Base-by-base conservation (phyloP, 2,329 filamentous ascomycete genomes). In the Apiospora malaysiana region DNA sequence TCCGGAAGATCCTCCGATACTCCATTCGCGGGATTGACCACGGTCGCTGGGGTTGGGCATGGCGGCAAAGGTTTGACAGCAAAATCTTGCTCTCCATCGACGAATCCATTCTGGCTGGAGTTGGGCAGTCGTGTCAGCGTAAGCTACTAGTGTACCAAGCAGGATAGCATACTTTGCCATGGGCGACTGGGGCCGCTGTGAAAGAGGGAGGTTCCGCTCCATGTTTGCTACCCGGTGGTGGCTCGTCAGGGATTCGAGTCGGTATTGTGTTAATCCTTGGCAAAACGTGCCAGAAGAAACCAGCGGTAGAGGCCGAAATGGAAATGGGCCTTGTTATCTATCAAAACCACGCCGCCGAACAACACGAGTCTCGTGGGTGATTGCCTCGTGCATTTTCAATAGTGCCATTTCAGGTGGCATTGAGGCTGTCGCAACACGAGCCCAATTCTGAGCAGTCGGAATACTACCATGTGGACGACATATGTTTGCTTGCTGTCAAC, bases 1-100 rank as follows among this genome's bases (percentile, higher is more conserved):
- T 70, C 72, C 16, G 71, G 72, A 3, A 78, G 71, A 32, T 14
- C 25, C 32, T 47, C 66, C 7, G 43, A 68, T 7, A 21, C n/a
- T 18, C 14, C 43, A 47, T 37, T 37, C 2, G 23, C 23, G 0
- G 43, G 9, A 32, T 47, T 14, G 2, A 21, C 7, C 9, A 37
- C 14, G 43, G 18, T 37, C 9, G 18, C 25, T 12, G n/a, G 66
- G 7, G 43, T 6, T 16, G 66, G 66, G 4, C 66, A 43, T n/a
- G 66, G 43, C 25, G 66, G 66, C 7, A 68, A 32, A 40, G 56
- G 56, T 18, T 63, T 63, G 4, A 63, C 56, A 40, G 56, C 56
- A 40, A n/a, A 63, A 9, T 40, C 56, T 14, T 63, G 18, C 21
- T 63, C 56, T 37, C n/a, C 56, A 21, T 32, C 27, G 18, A 12